A percentile compares a stretch with the other conserved stretches of the same genome.
Conservation (phyloP, 257 asterid species). For the Scutellaria baicalensis region DNA sequence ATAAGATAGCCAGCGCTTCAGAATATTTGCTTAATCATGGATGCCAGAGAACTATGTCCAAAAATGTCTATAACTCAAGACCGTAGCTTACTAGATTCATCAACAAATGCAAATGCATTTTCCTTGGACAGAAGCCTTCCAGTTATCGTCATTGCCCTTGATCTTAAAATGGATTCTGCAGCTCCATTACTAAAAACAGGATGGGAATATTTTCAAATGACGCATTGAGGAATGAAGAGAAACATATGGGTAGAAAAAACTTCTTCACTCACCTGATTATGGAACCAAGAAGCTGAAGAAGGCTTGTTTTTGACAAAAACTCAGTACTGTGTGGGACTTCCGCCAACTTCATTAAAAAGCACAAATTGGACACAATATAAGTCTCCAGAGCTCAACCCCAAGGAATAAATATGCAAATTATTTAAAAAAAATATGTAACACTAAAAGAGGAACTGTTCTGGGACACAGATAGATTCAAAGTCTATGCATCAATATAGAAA, state of each 20-base stretch:
- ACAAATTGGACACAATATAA: constrained; percentile 1
- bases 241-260: neutral
- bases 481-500: neutral
- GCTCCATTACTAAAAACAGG: constrained; percentile 44
- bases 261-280: constrained; percentile 59
- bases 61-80: neutral
- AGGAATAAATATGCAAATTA: neutral
- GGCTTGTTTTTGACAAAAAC: constrained; percentile 66
- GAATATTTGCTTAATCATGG: neutral
- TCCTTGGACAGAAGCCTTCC: constrained; percentile 90
- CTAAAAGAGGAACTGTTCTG: neutral
- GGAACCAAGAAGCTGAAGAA: constrained; percentile 77
- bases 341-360: constrained; percentile 54
- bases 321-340: constrained; percentile 80
- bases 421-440: neutral
- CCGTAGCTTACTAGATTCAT: constrained; percentile 58
- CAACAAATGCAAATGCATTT: constrained; percentile 58
- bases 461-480: neutral
- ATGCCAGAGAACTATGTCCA: neutral
- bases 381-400: neutral
- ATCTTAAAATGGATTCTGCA: constrained; percentile 71
- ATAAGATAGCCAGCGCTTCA: neutral
- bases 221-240: neutral
- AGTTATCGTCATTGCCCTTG: constrained; percentile 86
- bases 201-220: neutral